Conservation (phyloP, 208 protist genomes). For the Leishmania aethiopica region DNA sequence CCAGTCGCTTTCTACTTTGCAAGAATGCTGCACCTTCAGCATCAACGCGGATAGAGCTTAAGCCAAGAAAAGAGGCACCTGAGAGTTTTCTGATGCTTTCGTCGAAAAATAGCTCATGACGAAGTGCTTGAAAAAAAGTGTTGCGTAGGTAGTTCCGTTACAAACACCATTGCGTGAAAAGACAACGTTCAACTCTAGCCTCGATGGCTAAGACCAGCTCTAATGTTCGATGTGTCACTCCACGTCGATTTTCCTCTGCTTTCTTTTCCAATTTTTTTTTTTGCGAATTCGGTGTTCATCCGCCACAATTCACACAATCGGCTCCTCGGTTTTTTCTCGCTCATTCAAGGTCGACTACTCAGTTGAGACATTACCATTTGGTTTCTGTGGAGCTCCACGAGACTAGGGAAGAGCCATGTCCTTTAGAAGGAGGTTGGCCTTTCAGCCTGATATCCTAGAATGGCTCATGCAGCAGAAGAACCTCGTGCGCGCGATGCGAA, state of each 20-base stretch:
- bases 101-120: neutral
- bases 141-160: neutral
- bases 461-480: slow-evolving; percentile 54
- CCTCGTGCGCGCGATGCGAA: slow-evolving; percentile 38
- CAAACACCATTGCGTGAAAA: neutral
- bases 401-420: slow-evolving; percentile 36
- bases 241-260: too few species aligned
- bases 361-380: neutral
- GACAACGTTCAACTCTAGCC: neutral
- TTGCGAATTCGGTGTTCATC: neutral
- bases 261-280: neutral
- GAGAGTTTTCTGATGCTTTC: too few species aligned
- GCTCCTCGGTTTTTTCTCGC: neutral
- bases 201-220: neutral
- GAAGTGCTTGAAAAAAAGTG: neutral
- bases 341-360: neutral
- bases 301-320: neutral
- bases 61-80: neutral
- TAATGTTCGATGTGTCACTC: neutral
- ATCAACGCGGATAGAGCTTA: neutral
- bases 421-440: slow-evolving; percentile 26
- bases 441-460: slow-evolving; percentile 80
- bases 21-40: neutral
- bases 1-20: neutral
- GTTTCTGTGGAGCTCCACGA: neutral